Conservation (phyloP, 768 basidiomycete genomes). For the Leccinum subtestaceum region DNA sequence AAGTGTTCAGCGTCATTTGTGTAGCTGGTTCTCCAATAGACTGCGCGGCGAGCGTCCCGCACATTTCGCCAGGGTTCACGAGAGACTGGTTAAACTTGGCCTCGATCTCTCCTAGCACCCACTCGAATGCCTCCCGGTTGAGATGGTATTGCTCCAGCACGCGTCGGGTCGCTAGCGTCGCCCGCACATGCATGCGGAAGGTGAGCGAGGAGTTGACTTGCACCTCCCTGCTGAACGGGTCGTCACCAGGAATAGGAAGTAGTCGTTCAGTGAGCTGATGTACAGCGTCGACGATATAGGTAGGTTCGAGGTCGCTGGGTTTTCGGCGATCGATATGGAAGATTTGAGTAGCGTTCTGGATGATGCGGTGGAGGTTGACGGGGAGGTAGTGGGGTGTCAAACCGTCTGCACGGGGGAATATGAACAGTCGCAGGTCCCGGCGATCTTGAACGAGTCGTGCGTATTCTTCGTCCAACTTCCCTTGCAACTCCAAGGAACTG, state of each 20-base stretch:
- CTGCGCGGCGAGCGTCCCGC: conserved; percentile 95
- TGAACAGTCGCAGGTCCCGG: conserved; percentile 69
- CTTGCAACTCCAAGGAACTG: conserved; percentile 78
- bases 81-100: conserved; percentile 92
- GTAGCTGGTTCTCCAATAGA: conserved; percentile 99
- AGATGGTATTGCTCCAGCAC: conserved; percentile 88
- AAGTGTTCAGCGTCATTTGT: conserved; percentile 99
- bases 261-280: conserved; percentile 72
- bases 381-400: conserved; percentile 81
- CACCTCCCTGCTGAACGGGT: conserved; percentile 68
- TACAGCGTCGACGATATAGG: conserved; percentile 80
- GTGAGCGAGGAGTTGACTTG: conserved; percentile 88
- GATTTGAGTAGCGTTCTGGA: conserved; percentile 93
- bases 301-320: conserved; percentile 87
- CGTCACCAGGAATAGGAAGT: conserved; percentile 84
- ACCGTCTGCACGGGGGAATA: conserved; percentile 77
- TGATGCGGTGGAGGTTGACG: conserved; percentile 92
- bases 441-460: conserved; percentile 68
- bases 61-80: conserved; percentile 97
- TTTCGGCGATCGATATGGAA: conserved; percentile 96
- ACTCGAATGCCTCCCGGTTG: conserved; percentile 92
- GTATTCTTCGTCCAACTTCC: conserved; percentile 79
- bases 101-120: conserved; percentile 94
- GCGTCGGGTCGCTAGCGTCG: conserved; percentile 81
- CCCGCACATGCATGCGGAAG: conserved; percentile 91